These are phyloP conservation scores for Puccinia triticina DNA, from an alignment of 1,284 basidiomycete species.

Conservation along the genomic window DNA sequence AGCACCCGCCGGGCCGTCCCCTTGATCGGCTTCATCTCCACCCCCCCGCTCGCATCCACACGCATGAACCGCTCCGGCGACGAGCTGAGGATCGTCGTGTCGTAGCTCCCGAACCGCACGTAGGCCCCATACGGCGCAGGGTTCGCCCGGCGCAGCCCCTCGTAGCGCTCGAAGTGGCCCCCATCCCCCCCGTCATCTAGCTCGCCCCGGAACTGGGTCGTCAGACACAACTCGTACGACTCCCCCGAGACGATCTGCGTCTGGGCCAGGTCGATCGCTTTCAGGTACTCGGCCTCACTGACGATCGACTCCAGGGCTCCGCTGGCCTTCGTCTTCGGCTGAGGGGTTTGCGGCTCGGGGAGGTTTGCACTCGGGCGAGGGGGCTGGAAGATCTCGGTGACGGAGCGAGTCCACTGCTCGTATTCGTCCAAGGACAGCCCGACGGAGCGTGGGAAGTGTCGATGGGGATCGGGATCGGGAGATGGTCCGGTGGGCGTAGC, in stretches of 20 bases:
- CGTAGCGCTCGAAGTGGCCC: slow-evolving; percentile 59
- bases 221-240: slow-evolving; percentile 95
- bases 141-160: slow-evolving; percentile 73
- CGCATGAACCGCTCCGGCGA: slow-evolving; percentile 93
- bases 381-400: background rate
- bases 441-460: background rate
- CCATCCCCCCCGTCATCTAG: slow-evolving; percentile 52
- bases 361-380: too few relatives aligned
- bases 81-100: slow-evolving; percentile 72
- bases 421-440: slow-evolving; percentile 7
- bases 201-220: slow-evolving; percentile 68
- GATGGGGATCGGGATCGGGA: background rate
- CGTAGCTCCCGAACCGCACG: slow-evolving; percentile 70
- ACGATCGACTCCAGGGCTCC: slow-evolving; percentile 58
- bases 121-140: slow-evolving; percentile 90
- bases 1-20: slow-evolving; percentile 67
- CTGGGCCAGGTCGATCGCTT: slow-evolving; percentile 73
- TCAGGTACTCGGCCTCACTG: slow-evolving; percentile 67
- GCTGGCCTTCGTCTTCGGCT: background rate
- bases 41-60: slow-evolving; percentile 69
- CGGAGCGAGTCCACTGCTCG: background rate
- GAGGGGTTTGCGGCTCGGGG: too few relatives aligned
- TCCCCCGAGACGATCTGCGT: slow-evolving; percentile 80
- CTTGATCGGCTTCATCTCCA: slow-evolving; percentile 93
- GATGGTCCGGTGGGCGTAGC: background rate